These are phyloP conservation scores for Xerocomus minutiporus DNA, from an alignment of 1,284 basidiomycete genomes.

Conservation along the genomic window DNA sequence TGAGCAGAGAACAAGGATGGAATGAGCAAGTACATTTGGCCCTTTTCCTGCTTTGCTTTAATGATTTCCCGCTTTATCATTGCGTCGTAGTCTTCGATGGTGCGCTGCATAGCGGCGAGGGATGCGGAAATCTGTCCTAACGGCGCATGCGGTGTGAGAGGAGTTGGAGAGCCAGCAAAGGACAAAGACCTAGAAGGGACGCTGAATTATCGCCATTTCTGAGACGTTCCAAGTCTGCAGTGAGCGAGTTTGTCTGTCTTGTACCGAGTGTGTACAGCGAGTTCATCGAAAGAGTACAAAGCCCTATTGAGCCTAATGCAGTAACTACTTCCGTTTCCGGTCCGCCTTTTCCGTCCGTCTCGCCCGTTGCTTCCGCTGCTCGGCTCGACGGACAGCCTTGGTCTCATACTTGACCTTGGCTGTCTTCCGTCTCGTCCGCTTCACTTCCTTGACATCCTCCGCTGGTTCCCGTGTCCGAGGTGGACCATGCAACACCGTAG, in stretches of 20 bases:
- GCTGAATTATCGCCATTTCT: conserved; percentile 76
- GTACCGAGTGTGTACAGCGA: conserved; percentile 91
- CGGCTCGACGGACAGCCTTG: conserved; percentile 52
- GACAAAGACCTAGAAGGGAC: conserved; percentile 69
- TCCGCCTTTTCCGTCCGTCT: conserved; percentile 64
- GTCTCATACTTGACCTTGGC: conserved; percentile 53
- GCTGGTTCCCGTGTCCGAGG: neutral
- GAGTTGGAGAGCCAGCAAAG: no score
- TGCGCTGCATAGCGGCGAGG: conserved; percentile 84
- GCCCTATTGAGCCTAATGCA: neutral
- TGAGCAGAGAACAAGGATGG: conserved; percentile 2
- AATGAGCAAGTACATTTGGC: conserved; percentile 64
- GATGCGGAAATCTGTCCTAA: conserved; percentile 94
- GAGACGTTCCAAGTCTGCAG: conserved; percentile 79
- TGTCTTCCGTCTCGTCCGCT: conserved; percentile 11
- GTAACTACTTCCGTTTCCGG: conserved; percentile 39
- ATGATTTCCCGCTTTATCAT: conserved; percentile 95
- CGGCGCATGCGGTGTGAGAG: conserved; percentile 15
- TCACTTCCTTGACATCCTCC: conserved; percentile 4
- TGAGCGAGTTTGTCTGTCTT: conserved; percentile 84
- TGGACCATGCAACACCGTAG: conserved; percentile 50
- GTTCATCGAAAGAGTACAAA: conserved; percentile 64
- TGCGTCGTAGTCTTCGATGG: conserved; percentile 93
- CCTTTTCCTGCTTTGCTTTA: conserved; percentile 92
- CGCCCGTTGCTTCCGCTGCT: conserved; percentile 54